A percentile compares a stretch with the other conserved stretches of the same genome.
These are phyloP conservation scores for Gardenia jasminoides DNA, from an alignment of 257 asterid genomes.

Conservation along the genomic window DNA sequence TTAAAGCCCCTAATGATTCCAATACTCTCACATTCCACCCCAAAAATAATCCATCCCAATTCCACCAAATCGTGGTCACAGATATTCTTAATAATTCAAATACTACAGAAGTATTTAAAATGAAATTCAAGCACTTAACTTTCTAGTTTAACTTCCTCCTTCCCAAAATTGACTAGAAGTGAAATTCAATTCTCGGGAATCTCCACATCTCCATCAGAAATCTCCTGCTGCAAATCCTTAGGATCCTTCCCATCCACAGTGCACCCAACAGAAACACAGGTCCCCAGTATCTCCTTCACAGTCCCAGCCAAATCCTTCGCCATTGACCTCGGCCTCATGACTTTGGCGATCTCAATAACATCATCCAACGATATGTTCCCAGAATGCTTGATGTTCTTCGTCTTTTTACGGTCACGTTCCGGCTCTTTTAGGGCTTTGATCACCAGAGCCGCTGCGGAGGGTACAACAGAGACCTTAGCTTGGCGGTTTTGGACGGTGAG, in stretches of 20 bases:
- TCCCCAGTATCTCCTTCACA: slow-evolving; percentile 74
- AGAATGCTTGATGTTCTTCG: slow-evolving; percentile 60
- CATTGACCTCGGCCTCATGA: slow-evolving; percentile 61
- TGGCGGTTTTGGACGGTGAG: slow-evolving; percentile 69
- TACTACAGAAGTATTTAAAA: slow-evolving; percentile 8
- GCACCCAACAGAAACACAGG: slow-evolving; percentile 79
- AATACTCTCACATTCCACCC: not conserved
- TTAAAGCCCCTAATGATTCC: not conserved
- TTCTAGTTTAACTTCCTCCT: slow-evolving; percentile 16
- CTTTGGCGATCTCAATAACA: slow-evolving; percentile 58
- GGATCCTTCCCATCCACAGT: slow-evolving; percentile 79
- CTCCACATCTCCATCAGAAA: slow-evolving; percentile 59
- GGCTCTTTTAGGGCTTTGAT: slow-evolving; percentile 80
- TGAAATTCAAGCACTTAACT: slow-evolving; percentile 12
- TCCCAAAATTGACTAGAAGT: slow-evolving; percentile 1
- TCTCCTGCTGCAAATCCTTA: slow-evolving; percentile 71
- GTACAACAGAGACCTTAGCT: slow-evolving; percentile 68
- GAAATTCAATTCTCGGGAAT: slow-evolving; percentile 40
- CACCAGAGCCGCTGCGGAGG: slow-evolving; percentile 68
- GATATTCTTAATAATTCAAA: slow-evolving; percentile 10
- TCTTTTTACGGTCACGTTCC: slow-evolving; percentile 66
- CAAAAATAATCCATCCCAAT: slow-evolving; percentile 3
- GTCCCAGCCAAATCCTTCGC: slow-evolving; percentile 69
- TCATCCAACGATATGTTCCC: slow-evolving; percentile 64
- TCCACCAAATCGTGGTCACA: not conserved